Base-by-base conservation (phyloP, 495 filamentous ascomycete species). In the Xylaria venustula region DNA sequence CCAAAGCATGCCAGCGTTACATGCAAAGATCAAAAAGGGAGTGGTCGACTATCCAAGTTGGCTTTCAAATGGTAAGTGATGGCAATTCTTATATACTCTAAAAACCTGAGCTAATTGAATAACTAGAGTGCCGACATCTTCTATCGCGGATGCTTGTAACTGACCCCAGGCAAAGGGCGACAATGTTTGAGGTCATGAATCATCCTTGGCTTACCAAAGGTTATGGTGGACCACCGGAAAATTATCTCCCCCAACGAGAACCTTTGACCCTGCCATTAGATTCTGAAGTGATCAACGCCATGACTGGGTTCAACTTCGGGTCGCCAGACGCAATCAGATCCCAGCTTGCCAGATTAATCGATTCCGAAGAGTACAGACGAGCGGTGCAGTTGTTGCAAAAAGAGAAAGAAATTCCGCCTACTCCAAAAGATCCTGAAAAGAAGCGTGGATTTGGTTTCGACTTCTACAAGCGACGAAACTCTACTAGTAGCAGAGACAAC, bases 251-350 rank as follows among this genome's bases (percentile, higher is more conserved):
- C 12, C 73, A 78, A 41, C 88, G 94, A 28, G 93, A 97, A 63
- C 92, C 94, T 32, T 69, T 99, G 26, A 83, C 89, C 44, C 78
- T 96, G 25, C 92, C 95, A 1, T 78, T 99, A 23, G 93, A 99
- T 70, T 79, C 84, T 0, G 85, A 88, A 44, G 87, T 97, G 14
- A 85, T 98, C 54, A 79, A 89, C 57, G 92, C 90, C 62, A 99
- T 99, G 94, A 96, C 90, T 2, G 94, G 94, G 14, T 99, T 99
- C 73, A 95, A 99, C 73, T 99, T 99, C 73, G 94, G 94, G 1
- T 77, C 90, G 0, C 79, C 91, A 8, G 93, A 97, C 7, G 83
- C 86, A 26, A 97, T 99, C 67, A 84, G 81, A 34, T 73, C 83
- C 4, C 89, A 97, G 67, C 80, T 99, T 42, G 91, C 89, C 2